These are phyloP conservation scores for Komagataea norvegica DNA, from an alignment of 1,139 yeast species.

Conservation along the genomic window DNA sequence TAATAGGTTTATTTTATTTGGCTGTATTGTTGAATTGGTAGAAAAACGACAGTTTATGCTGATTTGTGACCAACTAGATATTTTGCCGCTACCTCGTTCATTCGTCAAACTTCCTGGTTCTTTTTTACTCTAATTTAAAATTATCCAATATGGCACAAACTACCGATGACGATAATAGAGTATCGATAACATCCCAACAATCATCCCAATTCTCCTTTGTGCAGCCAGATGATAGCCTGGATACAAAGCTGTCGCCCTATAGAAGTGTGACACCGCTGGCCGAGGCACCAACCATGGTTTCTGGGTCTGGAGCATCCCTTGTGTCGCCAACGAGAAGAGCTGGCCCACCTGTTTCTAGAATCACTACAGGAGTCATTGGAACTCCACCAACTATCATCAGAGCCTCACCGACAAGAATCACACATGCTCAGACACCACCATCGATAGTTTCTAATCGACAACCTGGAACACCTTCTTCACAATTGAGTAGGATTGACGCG, in stretches of 20 bases:
- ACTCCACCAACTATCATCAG: neutral
- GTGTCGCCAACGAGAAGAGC: conserved; percentile 4
- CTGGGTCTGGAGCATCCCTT: conserved; percentile 2
- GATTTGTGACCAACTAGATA: too few relatives aligned
- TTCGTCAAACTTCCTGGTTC: neutral
- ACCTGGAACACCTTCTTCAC: neutral
- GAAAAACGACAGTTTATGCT: neutral
- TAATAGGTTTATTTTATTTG: too few relatives aligned
- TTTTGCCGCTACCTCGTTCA: neutral
- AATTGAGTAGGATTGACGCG: conserved; percentile 4
- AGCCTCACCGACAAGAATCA: conserved; percentile 2
- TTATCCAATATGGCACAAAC: neutral
- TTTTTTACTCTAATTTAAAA: too few relatives aligned
- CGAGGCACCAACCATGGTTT: neutral
- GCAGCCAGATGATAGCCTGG: too few relatives aligned
- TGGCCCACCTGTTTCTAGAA: neutral
- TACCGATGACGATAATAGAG: neutral
- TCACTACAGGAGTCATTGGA: neutral
- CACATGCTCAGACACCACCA: conserved; percentile 3
- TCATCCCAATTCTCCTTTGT: conserved; percentile 9
- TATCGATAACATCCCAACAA: conserved; percentile 7
- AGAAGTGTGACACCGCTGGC: neutral
- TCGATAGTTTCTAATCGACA: conserved; percentile 1
- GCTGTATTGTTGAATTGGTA: too few relatives aligned
- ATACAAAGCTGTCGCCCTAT: conserved; percentile 2